phyloP scores from a whole-genome alignment of 2,329 filamentous ascomycete genomes.

The Neofusicoccum cordaticola region DNA sequence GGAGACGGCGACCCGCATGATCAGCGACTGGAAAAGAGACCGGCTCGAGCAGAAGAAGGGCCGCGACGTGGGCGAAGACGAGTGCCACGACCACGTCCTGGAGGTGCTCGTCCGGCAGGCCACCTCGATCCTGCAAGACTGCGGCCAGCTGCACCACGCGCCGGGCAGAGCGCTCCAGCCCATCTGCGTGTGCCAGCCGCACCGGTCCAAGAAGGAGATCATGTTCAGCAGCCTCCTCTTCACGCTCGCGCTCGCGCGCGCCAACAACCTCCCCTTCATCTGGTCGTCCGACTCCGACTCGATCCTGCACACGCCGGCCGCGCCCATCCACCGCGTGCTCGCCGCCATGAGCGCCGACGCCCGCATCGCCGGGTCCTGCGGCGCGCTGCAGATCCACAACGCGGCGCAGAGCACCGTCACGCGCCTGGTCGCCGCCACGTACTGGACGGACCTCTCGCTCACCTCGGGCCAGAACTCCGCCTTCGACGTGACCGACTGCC shows the following conservation, averaged over 20 bases:
- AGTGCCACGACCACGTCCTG: constrained; percentile 24
- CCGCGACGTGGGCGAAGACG: constrained; percentile 6
- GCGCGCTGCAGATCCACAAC: constrained; percentile 36
- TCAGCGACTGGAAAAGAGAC: not conserved
- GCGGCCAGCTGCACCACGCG: not conserved
- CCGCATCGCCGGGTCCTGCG: constrained; percentile 33
- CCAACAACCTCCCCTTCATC: constrained; percentile 33
- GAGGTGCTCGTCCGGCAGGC: constrained; percentile 21
- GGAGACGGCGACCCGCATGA: not conserved
- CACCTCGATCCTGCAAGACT: not conserved
- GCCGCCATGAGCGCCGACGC: constrained; percentile 32
- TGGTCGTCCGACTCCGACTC: constrained; percentile 40
- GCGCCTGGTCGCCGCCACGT: constrained; percentile 31
- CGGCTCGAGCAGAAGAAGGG: not conserved
- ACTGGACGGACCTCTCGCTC: constrained; percentile 37
- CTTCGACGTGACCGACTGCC: constrained; percentile 35
- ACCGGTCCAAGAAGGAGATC: constrained; percentile 40
- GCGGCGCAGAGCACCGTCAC: constrained; percentile 30
- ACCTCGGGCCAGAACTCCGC: constrained; percentile 31
- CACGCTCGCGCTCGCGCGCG: constrained; percentile 32
- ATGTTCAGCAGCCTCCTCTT: constrained; percentile 41
- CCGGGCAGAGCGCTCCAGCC: constrained; percentile 14
- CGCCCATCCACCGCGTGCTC: constrained; percentile 29
- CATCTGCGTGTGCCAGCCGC: constrained; percentile 37
- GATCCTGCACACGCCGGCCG: constrained; percentile 25